Evolutionary conservation across 176 grass and related monocot genomes (phyloP).

Genomic region (Saccharum officinarum): DNA sequence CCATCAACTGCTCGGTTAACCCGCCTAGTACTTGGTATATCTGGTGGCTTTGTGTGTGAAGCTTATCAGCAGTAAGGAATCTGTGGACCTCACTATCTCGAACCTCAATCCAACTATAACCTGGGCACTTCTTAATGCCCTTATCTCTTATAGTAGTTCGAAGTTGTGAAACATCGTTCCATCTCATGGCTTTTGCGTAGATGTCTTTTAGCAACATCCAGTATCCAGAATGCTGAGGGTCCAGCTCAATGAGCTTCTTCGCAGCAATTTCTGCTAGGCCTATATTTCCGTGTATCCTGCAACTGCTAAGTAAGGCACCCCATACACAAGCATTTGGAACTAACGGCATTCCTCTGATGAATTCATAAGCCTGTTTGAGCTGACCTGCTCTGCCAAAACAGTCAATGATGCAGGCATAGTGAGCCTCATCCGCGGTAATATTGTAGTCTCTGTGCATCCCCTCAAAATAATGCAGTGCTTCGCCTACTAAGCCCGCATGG

Average conservation of each 20-base stretch:
- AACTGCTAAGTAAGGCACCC: slow-evolving; percentile 55
- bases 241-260: slow-evolving; percentile 49
- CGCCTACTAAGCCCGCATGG: slow-evolving; percentile 45
- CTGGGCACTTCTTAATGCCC: slow-evolving; percentile 55
- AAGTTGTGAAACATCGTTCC: slow-evolving; percentile 52
- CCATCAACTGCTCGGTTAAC: slow-evolving; percentile 40
- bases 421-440: slow-evolving; percentile 45
- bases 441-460: slow-evolving; percentile 39
- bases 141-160: slow-evolving; percentile 46
- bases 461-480: slow-evolving; percentile 53
- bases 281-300: slow-evolving; percentile 55
- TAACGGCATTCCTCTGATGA: slow-evolving; percentile 52
- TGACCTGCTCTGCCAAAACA: slow-evolving; percentile 55
- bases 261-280: slow-evolving; percentile 53
- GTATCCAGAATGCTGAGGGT: slow-evolving; percentile 53
- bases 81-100: slow-evolving; percentile 42
- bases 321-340: slow-evolving; percentile 43
- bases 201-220: slow-evolving; percentile 58
- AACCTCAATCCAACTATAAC: slow-evolving; percentile 55
- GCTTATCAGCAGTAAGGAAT: slow-evolving; percentile 44
- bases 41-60: slow-evolving; percentile 33
- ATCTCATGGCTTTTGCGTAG: slow-evolving; percentile 52
- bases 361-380: slow-evolving; percentile 50
- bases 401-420: slow-evolving; percentile 61
- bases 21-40: slow-evolving; percentile 42